These are phyloP conservation scores for Isabelozyma heimii DNA, from an alignment of 805 yeast species.

Conservation along the genomic window DNA sequence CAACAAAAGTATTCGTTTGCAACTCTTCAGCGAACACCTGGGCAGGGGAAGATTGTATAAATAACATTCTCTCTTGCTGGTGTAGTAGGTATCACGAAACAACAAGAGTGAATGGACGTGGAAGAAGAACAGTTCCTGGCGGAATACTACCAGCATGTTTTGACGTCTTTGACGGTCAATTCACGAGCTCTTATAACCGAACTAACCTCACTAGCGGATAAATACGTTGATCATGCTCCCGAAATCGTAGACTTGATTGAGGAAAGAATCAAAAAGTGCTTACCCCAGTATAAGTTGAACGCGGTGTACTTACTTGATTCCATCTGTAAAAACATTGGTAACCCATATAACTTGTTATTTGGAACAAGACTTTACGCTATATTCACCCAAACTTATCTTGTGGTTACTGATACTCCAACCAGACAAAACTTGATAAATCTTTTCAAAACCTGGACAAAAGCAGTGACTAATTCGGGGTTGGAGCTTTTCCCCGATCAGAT, in stretches of 20 bases:
- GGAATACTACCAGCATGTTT: conserved; percentile 28
- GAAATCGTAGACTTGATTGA: conserved; percentile 33
- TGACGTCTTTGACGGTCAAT: conserved; percentile 33
- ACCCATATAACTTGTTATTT: conserved; percentile 40
- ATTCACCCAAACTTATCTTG: conserved; percentile 37
- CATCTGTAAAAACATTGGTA: conserved; percentile 41
- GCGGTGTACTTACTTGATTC: conserved; percentile 40
- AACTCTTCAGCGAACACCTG: too few relatives aligned
- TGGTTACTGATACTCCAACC: conserved; percentile 38
- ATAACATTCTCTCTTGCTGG: too few relatives aligned
- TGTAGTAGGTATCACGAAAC: neutral
- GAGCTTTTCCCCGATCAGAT: conserved; percentile 30
- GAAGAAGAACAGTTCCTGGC: conserved; percentile 6
- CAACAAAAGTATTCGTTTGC: too few relatives aligned
- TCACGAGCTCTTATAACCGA: conserved; percentile 38
- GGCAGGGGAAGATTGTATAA: too few relatives aligned
- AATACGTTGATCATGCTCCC: conserved; percentile 26
- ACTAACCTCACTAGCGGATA: conserved; percentile 37
- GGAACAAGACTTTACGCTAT: conserved; percentile 29
- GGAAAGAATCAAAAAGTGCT: conserved; percentile 31
- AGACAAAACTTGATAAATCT: conserved; percentile 38
- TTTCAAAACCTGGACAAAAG: conserved; percentile 40
- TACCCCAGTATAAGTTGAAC: conserved; percentile 37
- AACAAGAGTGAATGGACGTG: conserved; percentile 1
- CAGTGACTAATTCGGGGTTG: conserved; percentile 30